Evolutionary conservation across 2,329 filamentous ascomycete species (phyloP), one percentile per base, ranked within the genome.

Genomic region (Neocucurbitaria cava): DNA sequence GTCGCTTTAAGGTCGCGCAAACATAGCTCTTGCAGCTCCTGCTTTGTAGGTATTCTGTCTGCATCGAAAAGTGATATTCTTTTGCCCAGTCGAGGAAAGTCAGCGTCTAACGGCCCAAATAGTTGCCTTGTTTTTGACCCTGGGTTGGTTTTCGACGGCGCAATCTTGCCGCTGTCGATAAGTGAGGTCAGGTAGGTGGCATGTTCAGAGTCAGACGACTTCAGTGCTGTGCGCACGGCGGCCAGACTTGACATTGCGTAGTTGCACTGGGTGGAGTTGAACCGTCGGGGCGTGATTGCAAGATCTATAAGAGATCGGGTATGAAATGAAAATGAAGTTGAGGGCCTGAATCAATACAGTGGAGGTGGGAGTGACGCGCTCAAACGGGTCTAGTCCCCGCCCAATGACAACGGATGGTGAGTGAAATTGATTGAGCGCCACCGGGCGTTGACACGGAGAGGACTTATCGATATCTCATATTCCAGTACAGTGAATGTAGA

Each of bases 21-120:
- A 26, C 52, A 48, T 9, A 61, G 57, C 2, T 61, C 50, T 24
- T 55, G 59, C 10, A 68, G 24, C n/a, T 58, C 42, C 26, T 58
- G 23, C 2, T 39, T 21, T 6, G 56, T 53, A 10, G 46, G 53
- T n/a, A 57, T 5, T 13, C 36, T 48, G 15, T 38, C 43, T 5
- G 36, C 5, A 2, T 33, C 39, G 35, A 61, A 61, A 3, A 61
- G 57, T 10, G 58, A 56, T 9, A 51, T 23, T 11, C 48, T 58
- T 30, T 50, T 58, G 30, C 56, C 57, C 4, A 60, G 33, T 8
- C 21, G 26, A 10, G 61, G 58, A n/a, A 54, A 59, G 21, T 58
- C 51, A 6, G 9, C 18, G 6, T 61, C 49, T 1, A 24, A n/a
- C 17, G 39, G 21, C 4, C 52, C 48, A 31, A 59, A 54, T 23